Evolutionary conservation across 148 eudicot species (phyloP).

Genomic region (Persicaria tinctoria): DNA sequence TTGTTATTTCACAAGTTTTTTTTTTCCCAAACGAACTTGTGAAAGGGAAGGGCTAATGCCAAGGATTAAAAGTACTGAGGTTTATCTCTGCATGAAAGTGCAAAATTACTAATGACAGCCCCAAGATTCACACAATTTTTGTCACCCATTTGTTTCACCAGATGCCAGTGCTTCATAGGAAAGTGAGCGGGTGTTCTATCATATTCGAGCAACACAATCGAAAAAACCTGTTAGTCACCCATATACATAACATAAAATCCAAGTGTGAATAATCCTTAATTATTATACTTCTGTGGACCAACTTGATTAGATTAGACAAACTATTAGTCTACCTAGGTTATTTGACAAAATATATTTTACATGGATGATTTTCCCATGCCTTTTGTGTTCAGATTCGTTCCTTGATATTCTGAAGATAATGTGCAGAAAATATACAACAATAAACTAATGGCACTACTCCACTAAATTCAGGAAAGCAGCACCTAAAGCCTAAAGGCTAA

Average conservation of each 20-base stretch:
- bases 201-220: conserved; percentile 59
- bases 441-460: not conserved
- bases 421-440: not conserved
- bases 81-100: no score
- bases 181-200: conserved; percentile 17
- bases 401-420: not conserved
- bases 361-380: not conserved
- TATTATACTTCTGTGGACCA: not conserved
- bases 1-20: no score
- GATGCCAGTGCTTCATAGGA: not conserved
- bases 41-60: no score
- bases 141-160: no score
- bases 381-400: no score
- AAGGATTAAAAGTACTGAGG: no score
- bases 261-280: not conserved
- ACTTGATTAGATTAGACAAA: not conserved
- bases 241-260: not conserved
- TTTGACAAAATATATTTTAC: not conserved
- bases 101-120: no score
- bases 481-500: no score
- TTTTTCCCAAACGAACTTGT: no score
- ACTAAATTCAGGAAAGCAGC: not conserved
- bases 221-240: not conserved
- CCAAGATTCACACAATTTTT: no score
- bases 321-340: not conserved